Base-by-base conservation (phyloP, 768 basidiomycete species). In the Agrocybe chaxingu region DNA sequence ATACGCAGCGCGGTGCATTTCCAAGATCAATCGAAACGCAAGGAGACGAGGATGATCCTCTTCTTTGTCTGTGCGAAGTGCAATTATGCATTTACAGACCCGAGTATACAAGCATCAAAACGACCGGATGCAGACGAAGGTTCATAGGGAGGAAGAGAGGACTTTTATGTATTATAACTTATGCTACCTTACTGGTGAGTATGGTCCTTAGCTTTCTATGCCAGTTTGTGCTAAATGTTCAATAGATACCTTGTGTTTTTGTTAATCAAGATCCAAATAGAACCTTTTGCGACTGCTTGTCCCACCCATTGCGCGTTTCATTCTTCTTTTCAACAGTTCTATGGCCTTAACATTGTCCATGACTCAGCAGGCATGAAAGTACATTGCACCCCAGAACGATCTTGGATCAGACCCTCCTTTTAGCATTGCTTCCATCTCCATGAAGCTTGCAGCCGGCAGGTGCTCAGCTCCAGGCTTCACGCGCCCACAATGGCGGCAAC, bases 21-120 rank as follows among this genome's bases (percentile, higher is more conserved):
- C 67, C 96, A 98, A 68, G 96, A 98, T 68, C 96, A 98, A 66
- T 97, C 93, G 12, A 95, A 96, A 65, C 86, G 96, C 48, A 92
- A 92, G 60, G 92, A 96, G 64, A 98, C 96, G 1, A 80, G 89
- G 2, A 96, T 96, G 93, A 90, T 91, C 44, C 77, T 93, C 1
- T 95, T 94, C 73, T 95, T 84, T 63, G 91, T 93, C 41, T 95
- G 92, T 64, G 81, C 83, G 16, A 87, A 87, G 59, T 92, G 90
- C 66, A 85, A 86, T 57, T 73, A 87, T 56, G 81, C 75, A 59
- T 92, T 87, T 63, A 77, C 76, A 46, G 91, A 93, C 66, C 85
- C 89, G 16, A 76, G 74, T 18, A 60, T 89, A 38, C 71, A 78
- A 7, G 61, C 64, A 32, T 81, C 83, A 9, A 76, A 60, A 57